Evolutionary conservation across 306 rosid species (phyloP), one percentile per base, ranked within the genome.

Genomic region (Ochetophila trinervis): DNA sequence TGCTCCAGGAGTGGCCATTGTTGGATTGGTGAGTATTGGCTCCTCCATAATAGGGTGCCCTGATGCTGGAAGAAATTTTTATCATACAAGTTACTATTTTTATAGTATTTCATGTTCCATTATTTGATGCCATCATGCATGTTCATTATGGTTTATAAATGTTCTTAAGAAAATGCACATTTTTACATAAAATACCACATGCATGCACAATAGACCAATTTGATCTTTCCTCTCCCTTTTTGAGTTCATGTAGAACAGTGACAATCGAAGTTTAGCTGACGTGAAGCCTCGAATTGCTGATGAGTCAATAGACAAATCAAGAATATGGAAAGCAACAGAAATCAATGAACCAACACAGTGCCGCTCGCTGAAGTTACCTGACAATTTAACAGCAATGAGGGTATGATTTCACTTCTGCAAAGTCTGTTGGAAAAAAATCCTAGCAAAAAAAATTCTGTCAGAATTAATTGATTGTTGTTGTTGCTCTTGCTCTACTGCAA

Each of bases 271-370:
- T 84, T 69, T 88, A 86, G 90, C 70, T 69, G 97, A 94, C 57
- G 79, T 90, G 79, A 94, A 94, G 76, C 97, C 97, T 62, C 83
- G 96, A 85, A 86, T 90, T 73, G 86, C 70, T 15, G 97, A 94
- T 71, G 97, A 90, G 80, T 72, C 87, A 20, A 73, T 67, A 20
- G 99, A 88, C 8, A 94, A 94, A 83, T 88, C 96, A 69, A 90
- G 89, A 86, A 83, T 84, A 53, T 88, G 97, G 96, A 94, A 94
- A 81, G 77, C 69, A 74, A 86, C 96, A 15, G 99, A 94, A 77
- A 85, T 94, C 68, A 81, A 76, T 59, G 99, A 94, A 75, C 65
- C 67, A 24, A 76, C 96, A 64, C 96, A 86, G 60, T 94, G 99
- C 82, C 90, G 97, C 59, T 80, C 96, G 57, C 72, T 88, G 80